Evolutionary conservation across 768 basidiomycete genomes (phyloP).

Genomic region (Baorangia bicolor): DNA sequence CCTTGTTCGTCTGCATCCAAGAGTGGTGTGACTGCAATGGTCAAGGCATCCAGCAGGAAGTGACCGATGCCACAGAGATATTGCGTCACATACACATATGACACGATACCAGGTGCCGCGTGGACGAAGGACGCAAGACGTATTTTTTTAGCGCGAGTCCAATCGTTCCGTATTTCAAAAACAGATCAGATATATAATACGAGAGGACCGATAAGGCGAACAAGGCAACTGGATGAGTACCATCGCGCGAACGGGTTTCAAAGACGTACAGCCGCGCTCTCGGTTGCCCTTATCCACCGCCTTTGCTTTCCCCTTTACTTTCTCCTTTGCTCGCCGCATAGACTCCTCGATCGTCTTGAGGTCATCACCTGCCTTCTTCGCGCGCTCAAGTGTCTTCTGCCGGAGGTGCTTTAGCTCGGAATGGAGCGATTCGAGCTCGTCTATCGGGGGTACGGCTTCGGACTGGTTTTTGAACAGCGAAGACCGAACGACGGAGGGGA

Average conservation of each 20-base stretch:
- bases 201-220: constrained; percentile 18
- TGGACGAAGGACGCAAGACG: neutral
- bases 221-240: constrained; percentile 9
- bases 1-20: constrained; percentile 51
- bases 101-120: neutral
- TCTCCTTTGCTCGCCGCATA: constrained; percentile 74
- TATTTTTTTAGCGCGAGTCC: constrained; percentile 10
- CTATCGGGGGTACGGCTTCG: constrained; percentile 65
- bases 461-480: constrained; percentile 60
- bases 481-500: constrained; percentile 53
- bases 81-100: constrained; percentile 4
- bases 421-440: constrained; percentile 68
- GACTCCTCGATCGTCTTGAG: constrained; percentile 72
- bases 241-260: constrained; percentile 7
- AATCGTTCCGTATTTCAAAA: constrained; percentile 8
- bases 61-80: constrained; percentile 16
- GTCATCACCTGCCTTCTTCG: constrained; percentile 75
- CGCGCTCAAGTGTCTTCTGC: constrained; percentile 56
- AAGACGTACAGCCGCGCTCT: constrained; percentile 72
- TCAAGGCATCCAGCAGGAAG: neutral
- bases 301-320: constrained; percentile 69
- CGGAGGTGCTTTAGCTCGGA: constrained; percentile 57
- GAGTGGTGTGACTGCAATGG: constrained; percentile 44
- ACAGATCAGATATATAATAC: neutral
- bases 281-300: constrained; percentile 69